These are phyloP conservation scores for Colletotrichum lindemuthianum DNA, from an alignment of 2,329 filamentous ascomycete genomes.

Conservation along the genomic window DNA sequence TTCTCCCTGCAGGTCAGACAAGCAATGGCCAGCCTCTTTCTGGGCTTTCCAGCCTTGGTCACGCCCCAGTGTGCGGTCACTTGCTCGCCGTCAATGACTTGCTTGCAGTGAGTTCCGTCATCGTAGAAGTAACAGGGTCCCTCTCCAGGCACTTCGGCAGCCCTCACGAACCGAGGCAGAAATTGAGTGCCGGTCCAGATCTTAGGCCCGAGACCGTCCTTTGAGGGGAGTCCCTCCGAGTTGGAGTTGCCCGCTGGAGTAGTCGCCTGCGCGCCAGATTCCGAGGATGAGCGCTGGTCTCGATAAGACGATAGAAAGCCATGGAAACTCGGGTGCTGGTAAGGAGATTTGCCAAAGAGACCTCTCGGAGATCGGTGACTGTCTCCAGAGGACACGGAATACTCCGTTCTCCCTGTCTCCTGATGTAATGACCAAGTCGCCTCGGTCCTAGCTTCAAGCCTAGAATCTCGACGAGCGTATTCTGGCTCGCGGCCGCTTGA, in stretches of 20 bases:
- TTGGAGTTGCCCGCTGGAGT: conserved; percentile 42
- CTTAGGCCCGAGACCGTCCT: conserved; percentile 72
- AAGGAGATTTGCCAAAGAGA: conserved; percentile 47
- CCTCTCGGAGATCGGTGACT: conserved; percentile 43
- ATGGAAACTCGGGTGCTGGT: conserved; percentile 50
- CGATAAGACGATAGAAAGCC: conserved; percentile 42
- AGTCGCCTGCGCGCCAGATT: conserved; percentile 40
- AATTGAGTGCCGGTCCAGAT: conserved; percentile 77
- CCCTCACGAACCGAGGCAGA: conserved; percentile 71
- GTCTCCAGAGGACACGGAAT: conserved; percentile 56
- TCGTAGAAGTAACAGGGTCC: conserved; percentile 88
- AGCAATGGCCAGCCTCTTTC: conserved; percentile 91
- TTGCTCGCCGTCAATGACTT: conserved; percentile 83
- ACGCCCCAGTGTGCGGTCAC: conserved; percentile 95
- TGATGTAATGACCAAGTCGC: conserved; percentile 51
- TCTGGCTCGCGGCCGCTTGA: conserved; percentile 55
- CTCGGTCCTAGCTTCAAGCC: conserved; percentile 48
- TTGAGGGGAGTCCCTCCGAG: conserved; percentile 59
- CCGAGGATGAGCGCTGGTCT: conserved; percentile 40
- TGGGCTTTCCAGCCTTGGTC: conserved; percentile 92
- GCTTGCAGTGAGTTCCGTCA: conserved; percentile 84
- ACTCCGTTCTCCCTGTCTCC: conserved; percentile 56
- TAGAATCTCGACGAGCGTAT: conserved; percentile 46
- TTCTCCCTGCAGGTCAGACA: conserved; percentile 94
- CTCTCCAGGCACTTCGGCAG: conserved; percentile 77